phyloP scores from a whole-genome alignment of 1,284 basidiomycete species.

The Schizopora paradoxa region DNA sequence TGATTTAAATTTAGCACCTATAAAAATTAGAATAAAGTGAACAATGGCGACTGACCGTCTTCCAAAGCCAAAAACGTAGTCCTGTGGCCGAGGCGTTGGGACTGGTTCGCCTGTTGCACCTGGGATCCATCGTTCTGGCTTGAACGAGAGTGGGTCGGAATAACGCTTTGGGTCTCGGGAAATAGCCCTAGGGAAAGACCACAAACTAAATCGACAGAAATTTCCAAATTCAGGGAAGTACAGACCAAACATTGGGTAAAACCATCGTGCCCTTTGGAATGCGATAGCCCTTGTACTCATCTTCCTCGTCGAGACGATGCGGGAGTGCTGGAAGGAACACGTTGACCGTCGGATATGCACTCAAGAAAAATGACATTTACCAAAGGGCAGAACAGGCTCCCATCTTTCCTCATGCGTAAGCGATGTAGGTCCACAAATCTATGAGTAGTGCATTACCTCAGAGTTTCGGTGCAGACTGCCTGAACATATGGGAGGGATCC shows the following conservation, averaged over 20 bases:
- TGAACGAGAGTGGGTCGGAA: conserved; percentile 11
- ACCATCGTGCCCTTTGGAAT: conserved; percentile 7
- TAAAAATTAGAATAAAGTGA: not conserved
- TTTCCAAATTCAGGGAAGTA: too few species aligned
- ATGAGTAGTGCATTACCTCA: conserved; percentile 5
- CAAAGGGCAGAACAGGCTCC: conserved; percentile 10
- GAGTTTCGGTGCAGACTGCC: not conserved
- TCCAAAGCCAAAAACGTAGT: conserved; percentile 15
- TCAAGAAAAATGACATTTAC: too few species aligned
- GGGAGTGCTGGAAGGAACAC: conserved; percentile 3
- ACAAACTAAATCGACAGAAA: too few species aligned
- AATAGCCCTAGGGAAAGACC: conserved; percentile 16
- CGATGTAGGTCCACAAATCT: too few species aligned
- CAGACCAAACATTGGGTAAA: not conserved
- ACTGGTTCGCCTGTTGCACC: conserved; percentile 4
- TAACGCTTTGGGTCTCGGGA: conserved; percentile 6
- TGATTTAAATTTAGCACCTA: too few species aligned
- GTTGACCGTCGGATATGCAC: too few species aligned
- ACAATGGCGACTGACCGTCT: conserved; percentile 6
- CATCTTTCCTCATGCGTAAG: conserved; percentile 14
- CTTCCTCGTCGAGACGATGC: conserved; percentile 2
- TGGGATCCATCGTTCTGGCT: conserved; percentile 13
- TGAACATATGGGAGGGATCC: conserved; percentile 55
- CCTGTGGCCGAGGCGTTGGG: conserved; percentile 1
- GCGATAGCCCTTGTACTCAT: conserved; percentile 11